Evolutionary conservation across 2,329 filamentous ascomycete species (phyloP).

Genomic region (Zymoseptoria pseudotritici): DNA sequence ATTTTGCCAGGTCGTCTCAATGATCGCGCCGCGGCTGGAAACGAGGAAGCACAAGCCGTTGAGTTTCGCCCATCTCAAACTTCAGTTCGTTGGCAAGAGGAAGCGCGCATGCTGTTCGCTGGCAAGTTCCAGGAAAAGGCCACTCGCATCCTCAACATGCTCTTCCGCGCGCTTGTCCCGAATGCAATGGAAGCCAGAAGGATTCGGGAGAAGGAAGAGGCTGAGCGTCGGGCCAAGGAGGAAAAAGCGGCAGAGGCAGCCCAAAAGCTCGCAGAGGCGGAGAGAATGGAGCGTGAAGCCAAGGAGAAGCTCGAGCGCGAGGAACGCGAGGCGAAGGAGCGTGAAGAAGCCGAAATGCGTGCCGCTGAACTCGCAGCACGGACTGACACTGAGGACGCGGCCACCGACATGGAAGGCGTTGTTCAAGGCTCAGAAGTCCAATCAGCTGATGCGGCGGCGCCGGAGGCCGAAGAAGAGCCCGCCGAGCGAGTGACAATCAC

Average conservation of each 20-base stretch:
- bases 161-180: constrained; percentile 70
- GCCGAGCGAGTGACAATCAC: constrained; percentile 63
- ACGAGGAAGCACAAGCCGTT: constrained; percentile 65
- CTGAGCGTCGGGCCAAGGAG: constrained; percentile 59
- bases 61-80: constrained; percentile 68
- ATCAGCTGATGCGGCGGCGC: constrained; percentile 37
- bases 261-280: constrained; percentile 52
- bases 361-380: constrained; percentile 21
- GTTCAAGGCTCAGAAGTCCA: constrained; percentile 42
- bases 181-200: constrained; percentile 77
- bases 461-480: constrained; percentile 36
- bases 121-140: constrained; percentile 64
- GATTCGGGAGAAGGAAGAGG: constrained; percentile 58
- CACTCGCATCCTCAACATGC: constrained; percentile 57
- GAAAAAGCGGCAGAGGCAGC: constrained; percentile 56
- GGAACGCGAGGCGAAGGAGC: constrained; percentile 27
- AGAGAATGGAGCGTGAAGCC: constrained; percentile 44
- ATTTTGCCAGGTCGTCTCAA: constrained; percentile 46
- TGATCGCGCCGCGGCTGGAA: constrained; percentile 24
- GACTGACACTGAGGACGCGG: constrained; percentile 27
- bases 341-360: constrained; percentile 25
- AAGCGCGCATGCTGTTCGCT: constrained; percentile 73
- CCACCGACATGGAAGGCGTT: constrained; percentile 63
- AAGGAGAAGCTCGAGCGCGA: constrained; percentile 37
- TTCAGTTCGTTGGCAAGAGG: constrained; percentile 75